Base-by-base conservation (phyloP, 2,329 filamentous ascomycete species). In the Fusarium zealandicum region DNA sequence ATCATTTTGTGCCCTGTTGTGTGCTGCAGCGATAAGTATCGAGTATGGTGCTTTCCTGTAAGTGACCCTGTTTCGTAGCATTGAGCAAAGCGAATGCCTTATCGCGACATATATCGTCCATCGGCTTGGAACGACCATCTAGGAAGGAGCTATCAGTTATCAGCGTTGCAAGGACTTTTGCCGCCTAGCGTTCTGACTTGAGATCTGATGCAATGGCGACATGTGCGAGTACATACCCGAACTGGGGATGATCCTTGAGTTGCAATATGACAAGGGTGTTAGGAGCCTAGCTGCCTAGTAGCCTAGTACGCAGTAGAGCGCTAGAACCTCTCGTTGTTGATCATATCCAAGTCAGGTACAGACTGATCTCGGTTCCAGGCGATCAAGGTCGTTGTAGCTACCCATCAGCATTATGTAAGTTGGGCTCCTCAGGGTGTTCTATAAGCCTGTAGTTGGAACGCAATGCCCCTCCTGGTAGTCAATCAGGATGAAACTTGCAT, bases 161-260 rank as follows among this genome's bases (percentile, higher is more conserved):
- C 25, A 33, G 41, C 27, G 42, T 39, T 36, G 50, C 12, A 62
- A 45, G 62, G 27, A 59, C 59, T 62, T 62, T 66, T 65, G 61
- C 40, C 35, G 27, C 6, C 22, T 16, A 14, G 18, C 35, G 9
- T 8, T 39, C 6, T 36, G 42, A 47, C 25, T 22, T 35, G 25
- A 40, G 20, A 54, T 50, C 39, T 35, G 46, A 36, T 40, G 44
- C 28, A 49, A 44, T 40, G 36, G 39, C 36, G 35, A 42, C 37
- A 38, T 31, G 30, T 16, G 35, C 35, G 32, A 39, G 35, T 28
- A 22, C 11, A 25, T 28, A 22, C 11, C 32, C 12, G 17, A 13
- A 13, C 18, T 20, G 32, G n/a, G 14, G 11, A 11, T 38, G 22
- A 20, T 18, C 25, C 12, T 51, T 30, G n/a, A 33, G 18, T 27